phyloP scores from a whole-genome alignment of 2,329 filamentous ascomycete genomes.

The Rutstroemia sp. region DNA sequence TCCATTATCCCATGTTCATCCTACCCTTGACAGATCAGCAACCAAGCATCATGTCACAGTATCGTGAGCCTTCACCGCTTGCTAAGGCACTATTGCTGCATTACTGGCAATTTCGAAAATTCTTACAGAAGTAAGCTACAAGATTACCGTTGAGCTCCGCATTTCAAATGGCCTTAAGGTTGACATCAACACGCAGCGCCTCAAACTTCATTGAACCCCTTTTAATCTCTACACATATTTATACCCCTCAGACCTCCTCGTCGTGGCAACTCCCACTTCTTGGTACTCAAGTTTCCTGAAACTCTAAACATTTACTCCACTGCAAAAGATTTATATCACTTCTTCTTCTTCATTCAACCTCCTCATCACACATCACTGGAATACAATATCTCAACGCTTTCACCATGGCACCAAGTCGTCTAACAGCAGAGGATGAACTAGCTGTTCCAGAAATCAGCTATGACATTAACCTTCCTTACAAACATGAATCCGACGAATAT shows the following conservation, averaged over 20 bases:
- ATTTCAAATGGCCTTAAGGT: slow-evolving; percentile 2
- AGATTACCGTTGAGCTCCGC: slow-evolving; percentile 8
- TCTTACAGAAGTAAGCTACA: slow-evolving; percentile 2
- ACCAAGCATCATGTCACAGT: slow-evolving; percentile 4
- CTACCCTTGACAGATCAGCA: slow-evolving; percentile 5
- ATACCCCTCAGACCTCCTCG: neutral
- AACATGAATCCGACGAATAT: slow-evolving; percentile 31
- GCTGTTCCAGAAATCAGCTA: slow-evolving; percentile 27
- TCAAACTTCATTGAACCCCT: neutral
- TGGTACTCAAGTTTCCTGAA: neutral
- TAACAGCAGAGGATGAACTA: slow-evolving; percentile 12
- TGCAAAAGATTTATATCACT: slow-evolving; percentile 7
- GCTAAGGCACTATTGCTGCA: slow-evolving; percentile 4
- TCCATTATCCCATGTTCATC: slow-evolving; percentile 3
- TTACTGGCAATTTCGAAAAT: slow-evolving; percentile 2
- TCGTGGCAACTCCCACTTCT: neutral
- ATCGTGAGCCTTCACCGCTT: slow-evolving; percentile 8
- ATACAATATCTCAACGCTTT: neutral
- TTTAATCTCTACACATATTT: neutral
- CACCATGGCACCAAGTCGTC: slow-evolving; percentile 20
- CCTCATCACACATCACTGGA: neutral
- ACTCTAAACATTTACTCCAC: neutral
- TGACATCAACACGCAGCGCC: neutral
- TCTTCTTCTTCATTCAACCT: neutral
- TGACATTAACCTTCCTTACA: slow-evolving; percentile 43